These are phyloP conservation scores for Hygrophoropsis aurantiaca DNA, from an alignment of 768 basidiomycete species.

Conservation along the genomic window DNA sequence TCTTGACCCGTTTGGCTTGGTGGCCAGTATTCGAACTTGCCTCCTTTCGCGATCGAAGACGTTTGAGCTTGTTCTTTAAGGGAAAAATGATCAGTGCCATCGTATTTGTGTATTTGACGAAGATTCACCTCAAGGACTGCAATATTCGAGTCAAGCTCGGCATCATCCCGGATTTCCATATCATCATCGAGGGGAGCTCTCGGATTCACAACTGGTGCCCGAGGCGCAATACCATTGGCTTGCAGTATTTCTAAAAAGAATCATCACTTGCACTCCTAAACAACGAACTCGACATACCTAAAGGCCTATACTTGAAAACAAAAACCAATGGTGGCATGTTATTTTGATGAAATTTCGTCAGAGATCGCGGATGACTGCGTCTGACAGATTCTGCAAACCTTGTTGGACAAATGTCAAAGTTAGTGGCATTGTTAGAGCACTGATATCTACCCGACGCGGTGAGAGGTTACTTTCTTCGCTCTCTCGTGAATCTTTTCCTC, in stretches of 20 bases:
- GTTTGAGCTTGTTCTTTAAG: conserved; percentile 13
- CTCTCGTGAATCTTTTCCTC: conserved; percentile 16
- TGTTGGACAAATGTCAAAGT: too few species aligned
- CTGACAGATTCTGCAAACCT: too few species aligned
- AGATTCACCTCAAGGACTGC: conserved; percentile 7
- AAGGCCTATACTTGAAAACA: conserved; percentile 19
- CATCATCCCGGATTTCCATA: background rate
- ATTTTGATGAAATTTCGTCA: background rate
- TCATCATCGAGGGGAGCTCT: background rate
- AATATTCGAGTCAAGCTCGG: conserved; percentile 1
- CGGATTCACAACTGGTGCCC: background rate
- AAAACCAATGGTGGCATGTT: conserved; percentile 9
- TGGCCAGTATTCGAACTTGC: background rate
- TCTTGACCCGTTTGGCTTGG: conserved; percentile 17
- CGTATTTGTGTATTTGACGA: background rate
- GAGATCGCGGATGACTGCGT: rapidly evolving
- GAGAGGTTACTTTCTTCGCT: conserved; percentile 19
- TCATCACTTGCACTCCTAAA: background rate
- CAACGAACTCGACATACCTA: conserved; percentile 8
- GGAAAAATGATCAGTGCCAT: background rate
- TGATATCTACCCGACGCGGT: too few species aligned
- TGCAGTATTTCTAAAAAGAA: conserved; percentile 12
- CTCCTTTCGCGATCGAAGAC: conserved; percentile 8
- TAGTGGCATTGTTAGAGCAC: too few species aligned
- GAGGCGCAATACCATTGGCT: conserved; percentile 16